Percentiles rank a stretch among this genome's conserved stretches.
Evolutionary conservation across 208 protist genomes (phyloP).

Genomic region (Trypanosomatidae sp.): DNA sequence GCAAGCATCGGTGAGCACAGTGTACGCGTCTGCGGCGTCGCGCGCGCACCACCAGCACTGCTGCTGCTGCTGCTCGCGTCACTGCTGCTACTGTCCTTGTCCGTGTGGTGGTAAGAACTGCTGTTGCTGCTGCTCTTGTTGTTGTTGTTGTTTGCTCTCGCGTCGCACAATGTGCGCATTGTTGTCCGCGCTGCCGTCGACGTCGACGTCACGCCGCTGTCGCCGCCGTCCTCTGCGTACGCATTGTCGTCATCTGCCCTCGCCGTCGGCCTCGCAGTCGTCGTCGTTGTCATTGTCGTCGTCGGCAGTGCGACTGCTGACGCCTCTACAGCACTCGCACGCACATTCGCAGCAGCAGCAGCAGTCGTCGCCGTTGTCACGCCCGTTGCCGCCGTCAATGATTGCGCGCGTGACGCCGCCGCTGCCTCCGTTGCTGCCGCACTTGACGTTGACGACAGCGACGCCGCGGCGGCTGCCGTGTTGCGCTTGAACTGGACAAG

Average conservation of each 20-base stretch:
- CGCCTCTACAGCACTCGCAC: too few species aligned
- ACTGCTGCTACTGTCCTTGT: not conserved
- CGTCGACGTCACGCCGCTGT: not conserved
- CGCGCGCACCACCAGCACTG: not conserved
- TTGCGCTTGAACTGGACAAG: constrained; percentile 74
- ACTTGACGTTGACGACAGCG: not conserved
- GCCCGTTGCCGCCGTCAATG: not conserved
- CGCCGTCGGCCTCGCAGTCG: not conserved
- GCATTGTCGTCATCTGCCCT: not conserved
- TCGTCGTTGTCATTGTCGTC: not conserved
- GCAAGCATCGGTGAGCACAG: too few species aligned
- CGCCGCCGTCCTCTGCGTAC: not conserved
- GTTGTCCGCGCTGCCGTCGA: not conserved
- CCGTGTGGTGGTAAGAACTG: not conserved
- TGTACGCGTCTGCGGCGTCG: not conserved
- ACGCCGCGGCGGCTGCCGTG: not conserved
- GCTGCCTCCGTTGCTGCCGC: not conserved
- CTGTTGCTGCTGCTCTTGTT: not conserved
- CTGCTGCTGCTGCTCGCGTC: not conserved
- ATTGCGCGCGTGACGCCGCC: not conserved
- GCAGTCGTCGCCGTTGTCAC: not conserved
- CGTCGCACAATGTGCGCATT: not conserved
- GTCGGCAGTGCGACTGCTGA: not conserved
- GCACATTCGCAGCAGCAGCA: too few species aligned
- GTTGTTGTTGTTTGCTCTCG: not conserved